Conservation (phyloP, 1,284 basidiomycete species). For the Macrocystidia cucumis region DNA sequence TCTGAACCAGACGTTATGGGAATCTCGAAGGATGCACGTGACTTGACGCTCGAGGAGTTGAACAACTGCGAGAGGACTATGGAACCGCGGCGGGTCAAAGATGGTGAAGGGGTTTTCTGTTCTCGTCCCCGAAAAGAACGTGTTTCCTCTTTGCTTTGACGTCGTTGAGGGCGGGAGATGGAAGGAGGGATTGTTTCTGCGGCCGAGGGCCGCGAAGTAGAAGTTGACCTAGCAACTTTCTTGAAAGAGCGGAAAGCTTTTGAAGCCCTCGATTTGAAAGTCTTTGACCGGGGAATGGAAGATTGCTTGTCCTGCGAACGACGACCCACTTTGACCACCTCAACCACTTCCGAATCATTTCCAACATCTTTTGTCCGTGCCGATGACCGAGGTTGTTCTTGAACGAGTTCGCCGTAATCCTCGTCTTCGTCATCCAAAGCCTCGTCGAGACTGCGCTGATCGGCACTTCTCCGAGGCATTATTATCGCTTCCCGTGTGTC, state of each 20-base stretch:
- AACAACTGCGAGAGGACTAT: constrained; percentile 30
- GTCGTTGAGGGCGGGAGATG: background rate
- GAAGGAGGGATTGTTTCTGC: constrained; percentile 25
- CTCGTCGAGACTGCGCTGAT: constrained; percentile 18
- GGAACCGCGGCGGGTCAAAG: constrained; percentile 24
- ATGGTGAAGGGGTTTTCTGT: constrained; percentile 12
- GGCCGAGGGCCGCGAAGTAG: constrained; percentile 26
- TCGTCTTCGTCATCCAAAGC: constrained; percentile 19
- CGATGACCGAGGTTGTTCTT: constrained; percentile 14
- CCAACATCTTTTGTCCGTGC: constrained; percentile 22
- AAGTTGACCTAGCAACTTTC: constrained; percentile 35
- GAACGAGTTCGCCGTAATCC: constrained; percentile 8
- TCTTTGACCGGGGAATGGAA: constrained; percentile 31
- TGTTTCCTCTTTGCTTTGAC: background rate
- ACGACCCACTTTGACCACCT: constrained; percentile 59
- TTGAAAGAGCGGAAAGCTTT: constrained; percentile 57
- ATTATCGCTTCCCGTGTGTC: constrained; percentile 14
- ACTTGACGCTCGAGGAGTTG: constrained; percentile 17
- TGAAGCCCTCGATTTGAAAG: constrained; percentile 50
- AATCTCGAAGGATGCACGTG: constrained; percentile 17
- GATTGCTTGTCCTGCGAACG: constrained; percentile 16
- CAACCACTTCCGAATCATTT: constrained; percentile 51
- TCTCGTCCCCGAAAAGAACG: background rate
- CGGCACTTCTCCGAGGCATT: constrained; percentile 18
- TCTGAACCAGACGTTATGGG: constrained; percentile 13